These are phyloP conservation scores for Acorus gramineus DNA, from an alignment of 106 monocot species.

Conservation along the genomic window DNA sequence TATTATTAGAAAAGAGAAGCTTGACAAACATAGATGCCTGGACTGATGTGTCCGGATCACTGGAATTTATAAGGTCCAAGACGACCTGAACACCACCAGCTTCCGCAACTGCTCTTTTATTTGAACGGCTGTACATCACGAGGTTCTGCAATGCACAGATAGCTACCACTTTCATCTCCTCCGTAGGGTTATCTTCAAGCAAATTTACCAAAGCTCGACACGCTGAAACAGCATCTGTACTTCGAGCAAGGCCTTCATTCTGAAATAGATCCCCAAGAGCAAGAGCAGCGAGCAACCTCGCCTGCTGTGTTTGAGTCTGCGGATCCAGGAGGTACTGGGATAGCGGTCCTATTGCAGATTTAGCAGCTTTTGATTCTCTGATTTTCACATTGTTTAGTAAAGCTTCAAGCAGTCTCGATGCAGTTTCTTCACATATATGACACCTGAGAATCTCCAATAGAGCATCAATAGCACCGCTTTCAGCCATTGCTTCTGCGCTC, in stretches of 20 bases:
- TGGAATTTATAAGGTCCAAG: slow-evolving; percentile 74
- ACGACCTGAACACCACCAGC: slow-evolving; percentile 97
- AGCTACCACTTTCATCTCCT: slow-evolving; percentile 98
- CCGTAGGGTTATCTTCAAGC: slow-evolving; percentile 96
- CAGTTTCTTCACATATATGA: slow-evolving; percentile 92
- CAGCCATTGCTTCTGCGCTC: slow-evolving; percentile 94
- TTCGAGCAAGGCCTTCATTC: slow-evolving; percentile 81
- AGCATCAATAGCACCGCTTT: slow-evolving; percentile 88
- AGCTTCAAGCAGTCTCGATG: slow-evolving; percentile 87
- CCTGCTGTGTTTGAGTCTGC: slow-evolving; percentile 94
- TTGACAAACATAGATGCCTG: slow-evolving; percentile 99
- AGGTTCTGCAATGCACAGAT: slow-evolving; percentile 94
- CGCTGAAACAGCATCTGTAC: slow-evolving; percentile 76
- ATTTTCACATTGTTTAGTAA: slow-evolving; percentile 88
- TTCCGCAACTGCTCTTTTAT: slow-evolving; percentile 99
- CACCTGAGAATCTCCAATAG: slow-evolving; percentile 70
- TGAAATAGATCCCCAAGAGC: slow-evolving; percentile 96
- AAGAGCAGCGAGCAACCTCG: slow-evolving; percentile 80
- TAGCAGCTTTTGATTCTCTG: slow-evolving; percentile 83
- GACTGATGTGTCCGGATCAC: slow-evolving; percentile 84
- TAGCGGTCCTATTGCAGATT: slow-evolving; percentile 75
- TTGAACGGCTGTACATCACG: slow-evolving; percentile 82
- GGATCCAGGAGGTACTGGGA: slow-evolving; percentile 95
- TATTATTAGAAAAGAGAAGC: slow-evolving; percentile 87
- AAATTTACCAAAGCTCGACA: slow-evolving; percentile 94